Percentiles rank a stretch among this genome's conserved stretches.
Conservation (phyloP, 139 green algal species). For the Tetradesmus obliquus region DNA sequence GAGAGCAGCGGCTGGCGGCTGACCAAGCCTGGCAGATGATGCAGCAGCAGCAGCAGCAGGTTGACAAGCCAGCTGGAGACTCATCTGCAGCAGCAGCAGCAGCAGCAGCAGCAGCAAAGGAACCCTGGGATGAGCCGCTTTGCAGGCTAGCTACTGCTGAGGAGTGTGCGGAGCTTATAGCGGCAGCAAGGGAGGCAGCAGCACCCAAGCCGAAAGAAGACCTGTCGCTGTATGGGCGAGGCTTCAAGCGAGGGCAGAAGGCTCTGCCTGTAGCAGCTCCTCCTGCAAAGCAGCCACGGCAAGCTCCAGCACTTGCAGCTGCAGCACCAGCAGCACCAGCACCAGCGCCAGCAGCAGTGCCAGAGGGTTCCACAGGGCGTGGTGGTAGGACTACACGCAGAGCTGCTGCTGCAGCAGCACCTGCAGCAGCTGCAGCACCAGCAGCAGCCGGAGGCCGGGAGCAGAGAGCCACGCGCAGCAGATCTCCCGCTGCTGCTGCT, state of each 20-base stretch:
- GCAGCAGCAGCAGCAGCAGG: not conserved
- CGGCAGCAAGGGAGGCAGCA: conserved; percentile 53
- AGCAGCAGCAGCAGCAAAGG: conserved; percentile 11
- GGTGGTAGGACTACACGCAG: not conserved
- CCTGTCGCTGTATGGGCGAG: conserved; percentile 59
- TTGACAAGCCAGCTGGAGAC: not conserved
- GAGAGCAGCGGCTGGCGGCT: not conserved
- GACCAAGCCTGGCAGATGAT: not conserved
- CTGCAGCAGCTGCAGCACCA: not conserved
- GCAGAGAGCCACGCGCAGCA: not conserved
- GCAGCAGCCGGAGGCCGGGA: not conserved
- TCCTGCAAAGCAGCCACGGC: conserved; percentile 4
- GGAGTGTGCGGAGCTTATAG: conserved; percentile 37
- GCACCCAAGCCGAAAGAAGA: conserved; percentile 30
- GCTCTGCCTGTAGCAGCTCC: not conserved
- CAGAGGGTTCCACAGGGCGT: not conserved
- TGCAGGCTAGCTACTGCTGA: conserved; percentile 40
- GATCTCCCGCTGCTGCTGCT: not conserved
- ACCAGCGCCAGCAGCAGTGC: conserved; percentile 16
- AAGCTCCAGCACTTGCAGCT: not conserved
- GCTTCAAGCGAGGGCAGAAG: conserved; percentile 56
- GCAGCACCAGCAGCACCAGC: not conserved
- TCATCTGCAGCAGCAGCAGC: conserved; percentile 5
- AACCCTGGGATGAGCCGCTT: not conserved
- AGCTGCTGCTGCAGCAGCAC: conserved; percentile 11